Base-by-base conservation (phyloP, 805 yeast genomes). In the Spathaspora passalidarum region DNA sequence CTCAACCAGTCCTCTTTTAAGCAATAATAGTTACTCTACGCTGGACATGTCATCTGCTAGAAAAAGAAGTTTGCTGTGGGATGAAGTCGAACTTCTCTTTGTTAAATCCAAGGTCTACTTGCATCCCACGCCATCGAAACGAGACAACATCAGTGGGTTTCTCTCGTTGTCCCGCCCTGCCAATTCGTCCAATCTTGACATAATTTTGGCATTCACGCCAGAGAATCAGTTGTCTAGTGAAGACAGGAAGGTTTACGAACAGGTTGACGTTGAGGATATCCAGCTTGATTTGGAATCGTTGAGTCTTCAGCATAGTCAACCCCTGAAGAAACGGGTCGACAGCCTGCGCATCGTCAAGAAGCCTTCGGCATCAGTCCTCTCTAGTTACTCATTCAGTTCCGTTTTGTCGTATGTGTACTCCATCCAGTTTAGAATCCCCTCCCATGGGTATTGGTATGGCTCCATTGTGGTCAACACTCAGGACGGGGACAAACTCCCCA, bases 391-490 rank as follows among this genome's bases (percentile, higher is more conserved):
- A 5, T 90, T 90, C 65, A 78, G 85, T 3, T 61, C 84, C 17
- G 76, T 81, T 14, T 61, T 87, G 22, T 60, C 78, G 32, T 76
- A 75, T 48, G 59, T 92, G 4, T 92, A 82, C 62, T 86, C 96
- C 20, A 73, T 94, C 35, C 96, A 91, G 62, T 78, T 85, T 10
- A 75, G 97, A 44, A 84, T 84, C 2, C 97, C 97, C 5, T 82
- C 90, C 2, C 69, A 81, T 13, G 96, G 91, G 1, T 83, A 90
- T 81, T 92, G 97, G 97, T 81, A 79, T 66, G 99, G 99, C 0
- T 87, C 96, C 0, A 68, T 92, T 13, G 70, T 89, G 1, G 63
- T 94, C 22, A 84, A 88, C 62, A 79, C 92, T 1, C 78, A 79
- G 52, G 68, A 80, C 68, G 80, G 80, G 7, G 85, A 80, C 45